Percentiles rank a stretch among this genome's conserved stretches.
These are phyloP conservation scores for Clarireedia hainanense DNA, from an alignment of 2,329 filamentous ascomycete genomes.

Conservation along the genomic window DNA sequence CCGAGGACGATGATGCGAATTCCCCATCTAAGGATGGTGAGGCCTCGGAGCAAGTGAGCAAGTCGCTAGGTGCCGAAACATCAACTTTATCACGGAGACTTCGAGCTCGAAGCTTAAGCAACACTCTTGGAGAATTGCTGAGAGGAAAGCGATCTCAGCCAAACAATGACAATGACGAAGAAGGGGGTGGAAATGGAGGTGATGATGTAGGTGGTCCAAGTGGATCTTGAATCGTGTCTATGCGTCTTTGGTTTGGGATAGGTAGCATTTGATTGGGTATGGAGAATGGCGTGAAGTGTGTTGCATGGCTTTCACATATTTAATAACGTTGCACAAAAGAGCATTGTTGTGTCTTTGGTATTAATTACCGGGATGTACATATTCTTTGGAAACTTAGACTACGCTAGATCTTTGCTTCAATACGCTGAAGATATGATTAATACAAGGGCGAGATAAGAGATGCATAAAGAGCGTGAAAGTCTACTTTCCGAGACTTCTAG, in stretches of 20 bases:
- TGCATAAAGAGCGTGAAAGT: no score
- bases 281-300: not conserved
- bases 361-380: not conserved
- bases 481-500: no score
- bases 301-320: not conserved
- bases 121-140: conserved; percentile 24
- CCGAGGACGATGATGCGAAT: conserved; percentile 16
- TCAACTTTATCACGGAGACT: conserved; percentile 16
- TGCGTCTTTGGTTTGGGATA: not conserved
- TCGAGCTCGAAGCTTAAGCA: conserved; percentile 26
- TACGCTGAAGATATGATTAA: not conserved
- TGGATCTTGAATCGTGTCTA: conserved; percentile 13
- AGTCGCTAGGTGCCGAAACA: conserved; percentile 16
- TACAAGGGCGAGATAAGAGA: no score
- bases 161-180: not conserved
- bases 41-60: conserved; percentile 11
- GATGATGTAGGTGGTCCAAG: conserved; percentile 26
- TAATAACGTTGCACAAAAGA: not conserved
- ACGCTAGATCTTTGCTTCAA: not conserved
- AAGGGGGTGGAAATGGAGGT: conserved; percentile 10
- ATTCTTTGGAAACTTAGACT: not conserved
- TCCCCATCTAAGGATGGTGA: conserved; percentile 6
- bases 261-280: conserved; percentile 5
- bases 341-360: not conserved
- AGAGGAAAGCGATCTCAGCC: conserved; percentile 13